Conservation (phyloP, 305 asterid genomes). For the Fraxinus nigra region DNA sequence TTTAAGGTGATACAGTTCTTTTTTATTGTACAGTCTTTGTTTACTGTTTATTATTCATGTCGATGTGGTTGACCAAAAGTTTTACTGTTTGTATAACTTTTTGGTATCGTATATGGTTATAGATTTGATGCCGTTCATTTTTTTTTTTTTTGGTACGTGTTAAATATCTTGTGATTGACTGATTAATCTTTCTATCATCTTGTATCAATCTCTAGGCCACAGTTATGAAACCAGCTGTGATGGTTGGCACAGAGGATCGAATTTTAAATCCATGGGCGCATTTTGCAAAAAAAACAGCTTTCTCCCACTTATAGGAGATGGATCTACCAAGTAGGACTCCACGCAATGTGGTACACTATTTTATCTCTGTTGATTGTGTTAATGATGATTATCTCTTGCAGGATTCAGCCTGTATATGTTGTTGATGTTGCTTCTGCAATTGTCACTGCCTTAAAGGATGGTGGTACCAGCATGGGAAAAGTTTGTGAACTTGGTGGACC, state of each 20-base stretch:
- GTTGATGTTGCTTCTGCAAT: constrained; percentile 93
- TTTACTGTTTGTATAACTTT: not conserved
- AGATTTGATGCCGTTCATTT: not conserved
- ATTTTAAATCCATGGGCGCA: constrained; percentile 89
- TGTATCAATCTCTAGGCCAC: constrained; percentile 60
- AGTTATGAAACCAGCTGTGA: constrained; percentile 82
- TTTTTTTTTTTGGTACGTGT: not conserved
- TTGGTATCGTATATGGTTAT: not conserved
- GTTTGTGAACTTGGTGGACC: constrained; percentile 98
- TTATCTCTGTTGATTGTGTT: constrained; percentile 8
- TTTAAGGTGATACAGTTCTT: not conserved
- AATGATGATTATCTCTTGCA: constrained; percentile 38
- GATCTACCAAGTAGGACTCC: constrained; percentile 74
- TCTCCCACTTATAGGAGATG: constrained; percentile 87
- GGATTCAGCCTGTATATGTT: constrained; percentile 96
- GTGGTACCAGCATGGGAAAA: constrained; percentile 93
- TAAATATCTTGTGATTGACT: constrained; percentile 22
- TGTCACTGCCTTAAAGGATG: constrained; percentile 81
- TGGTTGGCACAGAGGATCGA: constrained; percentile 97
- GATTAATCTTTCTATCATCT: constrained; percentile 26
- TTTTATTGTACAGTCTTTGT: not conserved
- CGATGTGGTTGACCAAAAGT: not conserved
- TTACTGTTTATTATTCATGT: constrained; percentile 10
- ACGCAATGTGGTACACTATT: not conserved
- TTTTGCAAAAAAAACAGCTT: constrained; percentile 74